phyloP scores from a whole-genome alignment of 305 asterid species.

The Fraxinus angustifolia region DNA sequence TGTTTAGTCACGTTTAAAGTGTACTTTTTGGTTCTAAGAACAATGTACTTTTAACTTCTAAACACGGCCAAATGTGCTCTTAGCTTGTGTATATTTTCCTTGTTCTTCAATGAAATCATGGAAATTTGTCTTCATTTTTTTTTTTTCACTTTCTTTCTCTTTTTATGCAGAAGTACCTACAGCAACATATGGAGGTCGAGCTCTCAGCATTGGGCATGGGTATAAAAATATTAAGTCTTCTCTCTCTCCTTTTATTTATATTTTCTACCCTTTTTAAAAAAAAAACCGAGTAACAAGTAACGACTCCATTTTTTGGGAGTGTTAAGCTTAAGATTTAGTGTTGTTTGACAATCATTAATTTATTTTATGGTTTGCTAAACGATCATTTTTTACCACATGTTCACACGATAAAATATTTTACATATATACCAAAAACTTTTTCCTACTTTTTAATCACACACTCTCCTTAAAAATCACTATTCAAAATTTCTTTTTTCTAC shows the following conservation, averaged over 20 bases:
- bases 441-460: too few species aligned
- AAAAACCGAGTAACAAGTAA: not conserved
- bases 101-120: not conserved
- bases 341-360: too few species aligned
- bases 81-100: not conserved
- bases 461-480: too few species aligned
- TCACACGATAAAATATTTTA: too few species aligned
- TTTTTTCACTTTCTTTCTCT: not conserved
- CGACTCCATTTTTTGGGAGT: not conserved
- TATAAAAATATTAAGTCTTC: slow-evolving; percentile 16
- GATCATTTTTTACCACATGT: too few species aligned
- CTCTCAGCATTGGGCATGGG: slow-evolving; percentile 95
- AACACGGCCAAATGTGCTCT: not conserved
- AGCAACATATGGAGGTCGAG: slow-evolving; percentile 77
- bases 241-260: not conserved
- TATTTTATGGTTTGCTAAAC: too few species aligned
- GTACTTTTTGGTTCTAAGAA: not conserved
- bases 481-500: too few species aligned
- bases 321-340: too few species aligned
- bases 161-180: slow-evolving; percentile 63
- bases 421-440: too few species aligned
- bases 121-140: not conserved
- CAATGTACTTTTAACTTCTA: not conserved
- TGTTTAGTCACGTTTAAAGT: too few species aligned
- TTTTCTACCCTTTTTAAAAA: not conserved